These are phyloP conservation scores for Ustilago hordei DNA, from an alignment of 1,284 basidiomycete species.

Conservation along the genomic window DNA sequence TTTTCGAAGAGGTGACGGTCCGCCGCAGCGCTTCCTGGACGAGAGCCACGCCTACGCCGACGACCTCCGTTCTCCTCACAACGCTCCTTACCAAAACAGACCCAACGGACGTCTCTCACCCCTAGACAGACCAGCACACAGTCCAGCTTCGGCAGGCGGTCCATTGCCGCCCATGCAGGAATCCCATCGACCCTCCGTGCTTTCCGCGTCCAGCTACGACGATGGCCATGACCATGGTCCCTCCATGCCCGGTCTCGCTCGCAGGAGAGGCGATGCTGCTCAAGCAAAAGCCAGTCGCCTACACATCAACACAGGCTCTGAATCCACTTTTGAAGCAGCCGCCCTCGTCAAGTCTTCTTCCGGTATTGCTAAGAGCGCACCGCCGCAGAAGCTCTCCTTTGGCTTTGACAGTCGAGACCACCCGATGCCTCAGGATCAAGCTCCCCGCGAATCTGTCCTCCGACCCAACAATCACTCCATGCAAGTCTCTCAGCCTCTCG, in stretches of 20 bases:
- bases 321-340: constrained; percentile 24
- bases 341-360: constrained; percentile 12
- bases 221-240: constrained; percentile 37
- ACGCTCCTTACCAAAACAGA: constrained; percentile 29
- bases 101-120: constrained; percentile 42
- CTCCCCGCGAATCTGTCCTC: constrained; percentile 16
- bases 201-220: constrained; percentile 36
- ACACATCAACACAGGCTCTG: constrained; percentile 54
- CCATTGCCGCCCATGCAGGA: constrained; percentile 50
- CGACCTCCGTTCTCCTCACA: constrained; percentile 37
- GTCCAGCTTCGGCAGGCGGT: constrained; percentile 32
- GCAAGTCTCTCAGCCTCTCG: constrained; percentile 14
- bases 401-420: constrained; percentile 40
- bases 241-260: constrained; percentile 52
- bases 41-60: constrained; percentile 41
- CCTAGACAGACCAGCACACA: constrained; percentile 28
- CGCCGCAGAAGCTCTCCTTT: constrained; percentile 63
- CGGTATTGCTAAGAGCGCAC: constrained; percentile 59
- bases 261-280: constrained; percentile 62
- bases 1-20: constrained; percentile 32
- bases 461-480: constrained; percentile 27
- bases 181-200: constrained; percentile 35
- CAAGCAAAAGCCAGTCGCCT: constrained; percentile 63
- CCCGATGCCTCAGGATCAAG: constrained; percentile 35
- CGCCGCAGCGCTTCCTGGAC: constrained; percentile 38